Base-by-base conservation (phyloP, 2,329 filamentous ascomycete species). In the Ceratocystis eucalypticola region DNA sequence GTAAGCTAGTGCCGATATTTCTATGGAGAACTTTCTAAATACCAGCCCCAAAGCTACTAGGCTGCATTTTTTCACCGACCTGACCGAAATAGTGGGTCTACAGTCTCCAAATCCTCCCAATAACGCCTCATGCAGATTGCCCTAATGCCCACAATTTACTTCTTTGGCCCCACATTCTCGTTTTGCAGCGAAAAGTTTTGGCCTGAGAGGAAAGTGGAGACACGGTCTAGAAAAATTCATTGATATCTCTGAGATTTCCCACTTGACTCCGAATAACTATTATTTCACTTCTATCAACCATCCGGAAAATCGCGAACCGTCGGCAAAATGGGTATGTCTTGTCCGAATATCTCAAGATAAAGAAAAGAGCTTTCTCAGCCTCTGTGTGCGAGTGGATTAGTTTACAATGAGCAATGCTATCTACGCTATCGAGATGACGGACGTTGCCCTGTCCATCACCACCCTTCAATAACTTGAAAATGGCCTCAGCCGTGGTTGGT, bases 331-430 rank as follows among this genome's bases (percentile, higher is more conserved):
- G 66, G 66, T 68, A 68, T 50, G 66, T 68, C 65, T 65, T 62
- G 61, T 66, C 64, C 30, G 53, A 63, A 55, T 62, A 59, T 65
- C 44, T 66, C 64, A 50, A 68, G 53, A 68, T 64, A 20, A 59
- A 57, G 62, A 66, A 68, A 68, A 67, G 66, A 66, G 62, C 67
- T 70, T 72, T 70, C 70, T 74, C 73, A 76, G 75, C 75, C 75
- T 74, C 71, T 74, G 79, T 80, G 75, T 81, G 79, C 79, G 78
- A 81, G 79, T 81, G 79, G 79, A 75, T 73, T 72, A 70, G 66
- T 63, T 63, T 53, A 44, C 45, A 64, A 68, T 64, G 64, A 41
- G 66, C 37, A 33, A 15, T 63, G 61, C 17, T 64, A 61, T 12
- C 6, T 22, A 41, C 22, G 15, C 62, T 44, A 30, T 45, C 62